Conservation (phyloP, 2,329 filamentous ascomycete species). For the Cercospora citrullina region DNA sequence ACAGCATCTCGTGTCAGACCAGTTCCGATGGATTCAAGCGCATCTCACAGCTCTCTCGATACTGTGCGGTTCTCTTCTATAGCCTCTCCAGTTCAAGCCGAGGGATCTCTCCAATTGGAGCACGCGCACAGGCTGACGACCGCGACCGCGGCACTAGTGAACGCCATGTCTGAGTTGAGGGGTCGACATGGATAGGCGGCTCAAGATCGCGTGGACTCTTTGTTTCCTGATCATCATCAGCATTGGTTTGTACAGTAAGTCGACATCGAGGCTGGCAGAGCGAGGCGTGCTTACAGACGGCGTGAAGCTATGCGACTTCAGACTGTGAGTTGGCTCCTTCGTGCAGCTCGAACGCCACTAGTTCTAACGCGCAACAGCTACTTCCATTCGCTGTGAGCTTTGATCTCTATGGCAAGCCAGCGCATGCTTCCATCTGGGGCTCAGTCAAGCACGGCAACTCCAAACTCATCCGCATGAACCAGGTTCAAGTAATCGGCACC, state of each 20-base stretch:
- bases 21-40: not conserved
- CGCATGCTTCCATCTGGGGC: slow-evolving; percentile 3
- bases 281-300: not conserved
- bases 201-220: slow-evolving; percentile 10
- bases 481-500: slow-evolving; percentile 54
- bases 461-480: slow-evolving; percentile 49
- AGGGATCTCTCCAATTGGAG: not conserved
- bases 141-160: slow-evolving; percentile 11
- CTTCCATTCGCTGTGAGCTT: slow-evolving; percentile 7
- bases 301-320: slow-evolving; percentile 16
- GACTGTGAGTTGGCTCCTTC: slow-evolving; percentile 1
- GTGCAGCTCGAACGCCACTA: not conserved
- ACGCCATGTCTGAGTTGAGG: slow-evolving; percentile 10
- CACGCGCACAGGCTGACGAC: not conserved
- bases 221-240: slow-evolving; percentile 16
- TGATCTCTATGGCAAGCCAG: slow-evolving; percentile 10
- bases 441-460: slow-evolving; percentile 12
- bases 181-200: slow-evolving; percentile 10
- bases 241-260: slow-evolving; percentile 24
- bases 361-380: not conserved
- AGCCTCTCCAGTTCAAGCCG: not conserved
- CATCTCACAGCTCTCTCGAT: not conserved
- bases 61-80: not conserved
- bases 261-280: not conserved
- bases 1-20: not conserved